These are phyloP conservation scores for Glonium stellatum DNA, from an alignment of 495 filamentous ascomycete genomes.

Conservation along the genomic window DNA sequence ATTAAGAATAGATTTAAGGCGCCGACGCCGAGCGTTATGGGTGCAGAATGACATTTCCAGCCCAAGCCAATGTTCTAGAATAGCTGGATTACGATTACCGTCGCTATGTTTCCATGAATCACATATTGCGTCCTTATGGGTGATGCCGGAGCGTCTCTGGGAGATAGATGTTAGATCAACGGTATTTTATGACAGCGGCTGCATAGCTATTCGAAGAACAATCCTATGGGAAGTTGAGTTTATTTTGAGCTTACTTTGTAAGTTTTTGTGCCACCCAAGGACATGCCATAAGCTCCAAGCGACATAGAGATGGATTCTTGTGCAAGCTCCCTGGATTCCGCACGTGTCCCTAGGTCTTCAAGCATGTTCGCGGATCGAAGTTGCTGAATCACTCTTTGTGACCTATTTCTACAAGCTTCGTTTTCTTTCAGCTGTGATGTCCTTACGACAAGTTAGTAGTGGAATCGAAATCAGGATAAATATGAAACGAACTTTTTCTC, in stretches of 20 bases:
- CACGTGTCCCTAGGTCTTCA: constrained; percentile 9
- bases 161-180: neutral
- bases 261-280: constrained; percentile 7
- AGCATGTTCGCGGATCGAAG: constrained; percentile 8
- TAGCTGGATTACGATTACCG: constrained; percentile 8
- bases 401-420: neutral
- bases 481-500: neutral
- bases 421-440: constrained; percentile 16
- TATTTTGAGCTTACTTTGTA: neutral
- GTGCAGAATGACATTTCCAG: constrained; percentile 13
- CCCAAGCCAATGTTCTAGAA: constrained; percentile 15
- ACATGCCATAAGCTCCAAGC: constrained; percentile 4
- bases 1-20: constrained; percentile 10
- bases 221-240: too few species aligned
- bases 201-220: too few species aligned
- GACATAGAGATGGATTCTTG: constrained; percentile 3
- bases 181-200: too few species aligned
- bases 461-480: neutral
- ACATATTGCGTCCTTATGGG: constrained; percentile 11
- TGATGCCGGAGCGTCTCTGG: constrained; percentile 9
- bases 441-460: neutral
- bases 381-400: neutral
- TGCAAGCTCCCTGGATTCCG: neutral
- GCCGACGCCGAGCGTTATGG: constrained; percentile 6
- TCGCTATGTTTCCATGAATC: constrained; percentile 9